A percentile compares a stretch with the other conserved stretches of the same genome.
phyloP scores from a whole-genome alignment of 345 rosid species.

The Eucalyptus camaldulensis region DNA sequence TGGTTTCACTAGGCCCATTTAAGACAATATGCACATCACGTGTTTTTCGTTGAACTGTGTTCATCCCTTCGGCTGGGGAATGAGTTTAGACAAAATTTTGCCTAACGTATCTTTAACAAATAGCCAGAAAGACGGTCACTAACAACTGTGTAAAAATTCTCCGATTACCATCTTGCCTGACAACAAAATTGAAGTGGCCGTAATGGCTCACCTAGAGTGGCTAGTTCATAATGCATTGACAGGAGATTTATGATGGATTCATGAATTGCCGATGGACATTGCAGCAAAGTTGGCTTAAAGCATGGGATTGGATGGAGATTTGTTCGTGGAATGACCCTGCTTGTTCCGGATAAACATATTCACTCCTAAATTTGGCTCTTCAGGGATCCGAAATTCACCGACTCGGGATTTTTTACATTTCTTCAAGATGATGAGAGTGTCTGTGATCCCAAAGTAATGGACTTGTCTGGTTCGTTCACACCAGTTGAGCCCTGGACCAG shows the following conservation, averaged over 20 bases:
- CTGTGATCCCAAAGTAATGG: conserved; percentile 73
- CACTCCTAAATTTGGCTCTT: conserved; percentile 53
- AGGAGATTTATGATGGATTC: background rate
- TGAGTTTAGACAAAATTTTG: background rate
- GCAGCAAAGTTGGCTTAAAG: conserved; percentile 38
- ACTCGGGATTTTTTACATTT: conserved; percentile 64
- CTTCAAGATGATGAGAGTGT: conserved; percentile 82
- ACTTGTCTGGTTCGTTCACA: conserved; percentile 25
- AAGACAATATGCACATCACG: background rate
- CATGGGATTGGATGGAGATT: conserved; percentile 13
- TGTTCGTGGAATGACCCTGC: conserved; percentile 52
- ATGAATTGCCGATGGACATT: background rate
- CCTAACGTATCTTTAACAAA: background rate
- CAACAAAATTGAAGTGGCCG: background rate
- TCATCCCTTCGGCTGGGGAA: background rate
- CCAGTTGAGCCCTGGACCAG: conserved; percentile 56
- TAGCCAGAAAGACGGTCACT: background rate
- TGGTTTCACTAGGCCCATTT: background rate
- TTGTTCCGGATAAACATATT: conserved; percentile 77
- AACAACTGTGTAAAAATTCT: background rate
- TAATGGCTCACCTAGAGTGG: background rate
- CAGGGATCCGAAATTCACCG: conserved; percentile 64
- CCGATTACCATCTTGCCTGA: background rate
- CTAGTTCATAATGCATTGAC: background rate
- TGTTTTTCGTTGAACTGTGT: background rate